Evolutionary conservation across 176 grass and related monocot genomes (phyloP).

Genomic region (Oryza meyeriana): DNA sequence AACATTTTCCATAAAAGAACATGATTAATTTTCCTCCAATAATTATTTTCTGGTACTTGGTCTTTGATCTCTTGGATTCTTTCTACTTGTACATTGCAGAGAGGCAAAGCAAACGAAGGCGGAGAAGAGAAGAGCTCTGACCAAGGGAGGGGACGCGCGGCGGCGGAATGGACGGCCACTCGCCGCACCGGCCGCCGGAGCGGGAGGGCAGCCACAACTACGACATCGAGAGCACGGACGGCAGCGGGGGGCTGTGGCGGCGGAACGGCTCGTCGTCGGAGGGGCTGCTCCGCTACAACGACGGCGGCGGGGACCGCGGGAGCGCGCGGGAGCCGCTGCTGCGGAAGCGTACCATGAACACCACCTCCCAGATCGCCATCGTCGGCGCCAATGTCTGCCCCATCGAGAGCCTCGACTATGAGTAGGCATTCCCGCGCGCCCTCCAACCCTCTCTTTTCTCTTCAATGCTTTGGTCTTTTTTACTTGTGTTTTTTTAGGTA

Average conservation of each 20-base stretch:
- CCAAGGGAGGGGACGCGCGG: neutral
- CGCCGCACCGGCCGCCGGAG: conserved; percentile 18
- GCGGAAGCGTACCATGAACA: conserved; percentile 55
- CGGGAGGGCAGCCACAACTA: conserved; percentile 44
- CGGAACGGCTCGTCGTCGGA: conserved; percentile 13
- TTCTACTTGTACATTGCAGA: neutral
- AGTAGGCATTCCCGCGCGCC: neutral
- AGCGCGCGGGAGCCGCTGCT: conserved; percentile 42
- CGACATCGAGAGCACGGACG: conserved; percentile 45
- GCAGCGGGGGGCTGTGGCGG: neutral
- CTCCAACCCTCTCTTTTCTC: neutral
- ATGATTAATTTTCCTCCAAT: neutral
- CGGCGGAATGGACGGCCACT: conserved; percentile 28
- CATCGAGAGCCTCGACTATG: conserved; percentile 74
- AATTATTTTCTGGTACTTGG: too few species aligned
- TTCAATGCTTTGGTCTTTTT: neutral
- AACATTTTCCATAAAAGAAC: neutral
- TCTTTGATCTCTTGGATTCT: neutral
- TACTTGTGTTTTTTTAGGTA: neutral
- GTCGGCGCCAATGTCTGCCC: conserved; percentile 72
- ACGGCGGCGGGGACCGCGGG: too few species aligned
- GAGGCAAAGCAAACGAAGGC: neutral
- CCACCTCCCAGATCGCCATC: conserved; percentile 77
- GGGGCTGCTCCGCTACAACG: neutral
- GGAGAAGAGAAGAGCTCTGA: neutral